phyloP scores from a whole-genome alignment of 495 filamentous ascomycete species.

The Penicillium verhagenii region DNA sequence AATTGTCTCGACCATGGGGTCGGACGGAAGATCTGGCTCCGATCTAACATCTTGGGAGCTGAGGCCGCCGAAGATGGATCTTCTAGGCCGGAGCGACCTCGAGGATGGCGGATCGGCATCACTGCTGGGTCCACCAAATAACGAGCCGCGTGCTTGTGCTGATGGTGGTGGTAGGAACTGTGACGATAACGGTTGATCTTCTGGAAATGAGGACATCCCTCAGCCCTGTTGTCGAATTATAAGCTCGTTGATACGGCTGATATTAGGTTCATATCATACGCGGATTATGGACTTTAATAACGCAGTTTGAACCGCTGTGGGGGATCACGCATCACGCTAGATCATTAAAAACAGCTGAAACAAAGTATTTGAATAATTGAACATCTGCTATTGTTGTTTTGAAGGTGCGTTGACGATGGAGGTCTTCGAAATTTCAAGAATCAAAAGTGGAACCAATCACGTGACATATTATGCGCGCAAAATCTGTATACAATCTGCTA shows the following conservation, averaged over 20 bases:
- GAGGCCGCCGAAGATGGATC: slow-evolving; percentile 35
- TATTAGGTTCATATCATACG: slow-evolving; percentile 10
- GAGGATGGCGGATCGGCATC: slow-evolving; percentile 29
- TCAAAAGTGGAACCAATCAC: slow-evolving; percentile 14
- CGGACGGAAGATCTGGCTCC: slow-evolving; percentile 8
- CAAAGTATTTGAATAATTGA: neutral
- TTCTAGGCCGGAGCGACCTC: slow-evolving; percentile 17
- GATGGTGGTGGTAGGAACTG: slow-evolving; percentile 33
- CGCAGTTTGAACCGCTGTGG: neutral
- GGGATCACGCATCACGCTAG: slow-evolving; percentile 9
- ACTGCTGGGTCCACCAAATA: slow-evolving; percentile 42
- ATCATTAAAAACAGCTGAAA: neutral
- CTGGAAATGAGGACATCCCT: slow-evolving; percentile 40
- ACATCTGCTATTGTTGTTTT: neutral
- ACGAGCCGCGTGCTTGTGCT: slow-evolving; percentile 34
- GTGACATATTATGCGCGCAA: slow-evolving; percentile 3
- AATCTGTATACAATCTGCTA: neutral
- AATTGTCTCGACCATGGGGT: slow-evolving; percentile 5
- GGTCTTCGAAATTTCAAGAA: slow-evolving; percentile 11
- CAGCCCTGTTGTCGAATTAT: slow-evolving; percentile 2
- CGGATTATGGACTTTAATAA: neutral
- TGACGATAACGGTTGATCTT: slow-evolving; percentile 19
- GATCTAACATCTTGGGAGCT: slow-evolving; percentile 24
- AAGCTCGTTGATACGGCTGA: neutral
- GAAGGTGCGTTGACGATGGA: neutral